These are phyloP conservation scores for Globisporangium yorkense DNA, from an alignment of 352 stramenopile genomes.

Conservation along the genomic window DNA sequence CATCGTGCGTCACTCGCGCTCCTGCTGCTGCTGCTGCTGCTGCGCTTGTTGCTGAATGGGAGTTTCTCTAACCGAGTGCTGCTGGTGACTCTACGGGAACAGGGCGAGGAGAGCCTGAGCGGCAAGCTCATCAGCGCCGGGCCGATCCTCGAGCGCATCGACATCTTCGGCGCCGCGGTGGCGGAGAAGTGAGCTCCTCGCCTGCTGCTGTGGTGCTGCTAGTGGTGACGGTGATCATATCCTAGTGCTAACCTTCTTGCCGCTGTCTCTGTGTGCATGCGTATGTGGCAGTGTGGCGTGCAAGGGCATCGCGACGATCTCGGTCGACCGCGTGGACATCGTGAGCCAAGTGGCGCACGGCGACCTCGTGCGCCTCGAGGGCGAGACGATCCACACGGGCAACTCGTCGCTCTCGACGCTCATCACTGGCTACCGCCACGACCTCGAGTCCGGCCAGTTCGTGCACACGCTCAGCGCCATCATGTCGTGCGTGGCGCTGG, in stretches of 20 bases:
- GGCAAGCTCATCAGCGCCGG: slow-evolving; percentile 48
- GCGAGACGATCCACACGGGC: slow-evolving; percentile 56
- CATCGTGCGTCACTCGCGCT: slow-evolving; percentile 26
- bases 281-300: slow-evolving; percentile 31
- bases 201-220: neutral
- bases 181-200: slow-evolving; percentile 44
- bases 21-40: too few relatives aligned
- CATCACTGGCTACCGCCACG: slow-evolving; percentile 61
- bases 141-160: slow-evolving; percentile 40
- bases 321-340: slow-evolving; percentile 61
- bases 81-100: neutral
- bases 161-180: slow-evolving; percentile 61
- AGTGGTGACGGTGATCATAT: neutral
- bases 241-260: too few relatives aligned
- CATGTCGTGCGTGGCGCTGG: slow-evolving; percentile 66
- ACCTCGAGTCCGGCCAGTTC: slow-evolving; percentile 59
- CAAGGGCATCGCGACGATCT: slow-evolving; percentile 60
- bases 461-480: slow-evolving; percentile 63
- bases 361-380: slow-evolving; percentile 58
- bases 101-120: slow-evolving; percentile 47
- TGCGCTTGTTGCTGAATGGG: neutral
- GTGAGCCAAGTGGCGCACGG: slow-evolving; percentile 57
- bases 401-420: slow-evolving; percentile 51
- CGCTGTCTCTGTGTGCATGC: neutral
- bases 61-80: too few relatives aligned